phyloP scores from a whole-genome alignment of 768 basidiomycete species.

The Hysterangium stoloniferum region DNA sequence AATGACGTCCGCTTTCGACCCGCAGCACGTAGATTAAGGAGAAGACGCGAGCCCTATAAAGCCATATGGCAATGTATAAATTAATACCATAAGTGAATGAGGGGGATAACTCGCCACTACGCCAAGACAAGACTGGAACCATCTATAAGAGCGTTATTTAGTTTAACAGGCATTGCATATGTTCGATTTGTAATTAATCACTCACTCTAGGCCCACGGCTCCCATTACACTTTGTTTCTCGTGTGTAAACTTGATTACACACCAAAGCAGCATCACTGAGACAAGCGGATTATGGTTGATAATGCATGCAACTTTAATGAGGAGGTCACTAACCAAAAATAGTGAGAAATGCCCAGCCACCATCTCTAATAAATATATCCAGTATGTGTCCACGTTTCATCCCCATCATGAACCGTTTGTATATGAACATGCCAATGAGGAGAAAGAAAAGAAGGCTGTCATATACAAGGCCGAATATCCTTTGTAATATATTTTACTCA shows the following conservation, averaged over 20 bases:
- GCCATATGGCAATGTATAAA: neutral
- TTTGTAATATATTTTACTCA: neutral
- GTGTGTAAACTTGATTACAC: neutral
- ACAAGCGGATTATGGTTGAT: neutral
- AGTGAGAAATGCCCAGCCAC: conserved; percentile 5
- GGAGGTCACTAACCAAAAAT: neutral
- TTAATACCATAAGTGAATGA: neutral
- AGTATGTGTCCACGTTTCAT: neutral
- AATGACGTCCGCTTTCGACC: neutral
- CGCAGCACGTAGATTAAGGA: conserved; percentile 7
- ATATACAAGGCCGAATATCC: conserved; percentile 1
- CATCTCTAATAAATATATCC: conserved; percentile 9
- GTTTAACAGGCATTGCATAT: neutral
- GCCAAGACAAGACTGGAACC: conserved; percentile 1
- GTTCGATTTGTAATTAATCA: too few relatives aligned
- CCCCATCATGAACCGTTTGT: neutral
- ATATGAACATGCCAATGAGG: neutral
- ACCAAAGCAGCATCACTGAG: conserved; percentile 5
- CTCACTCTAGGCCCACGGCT: conserved; percentile 7
- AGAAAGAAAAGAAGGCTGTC: conserved; percentile 1
- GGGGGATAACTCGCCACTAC: neutral
- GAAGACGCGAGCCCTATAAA: conserved; percentile 4
- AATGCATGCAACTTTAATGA: neutral
- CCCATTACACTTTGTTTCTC: neutral
- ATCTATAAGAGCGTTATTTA: neutral